phyloP scores from a whole-genome alignment of 257 asterid species.

The Euphrasia confusa region DNA sequence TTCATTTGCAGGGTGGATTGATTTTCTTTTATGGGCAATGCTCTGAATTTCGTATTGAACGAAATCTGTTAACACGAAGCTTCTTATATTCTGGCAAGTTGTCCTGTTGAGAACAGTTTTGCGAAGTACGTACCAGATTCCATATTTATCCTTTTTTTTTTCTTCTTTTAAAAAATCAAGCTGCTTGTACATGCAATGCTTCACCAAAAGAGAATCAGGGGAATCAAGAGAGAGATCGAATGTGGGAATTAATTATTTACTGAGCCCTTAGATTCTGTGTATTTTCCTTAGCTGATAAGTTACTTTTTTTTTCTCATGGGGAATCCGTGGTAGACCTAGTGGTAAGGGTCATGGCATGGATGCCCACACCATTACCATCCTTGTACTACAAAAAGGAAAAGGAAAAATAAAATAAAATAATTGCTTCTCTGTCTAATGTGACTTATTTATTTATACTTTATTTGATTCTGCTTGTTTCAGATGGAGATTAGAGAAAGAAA shows the following conservation, averaged over 20 bases:
- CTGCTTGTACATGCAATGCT: constrained; percentile 33
- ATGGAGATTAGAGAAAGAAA: constrained; percentile 54
- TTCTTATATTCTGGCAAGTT: constrained; percentile 15
- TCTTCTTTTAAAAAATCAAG: constrained; percentile 11
- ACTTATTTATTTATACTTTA: background rate
- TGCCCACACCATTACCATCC: no score
- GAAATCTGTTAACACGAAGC: constrained; percentile 4
- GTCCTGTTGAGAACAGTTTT: constrained; percentile 12
- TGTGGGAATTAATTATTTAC: constrained; percentile 29
- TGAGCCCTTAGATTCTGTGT: constrained; percentile 20
- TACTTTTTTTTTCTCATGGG: no score
- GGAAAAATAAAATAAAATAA: no score
- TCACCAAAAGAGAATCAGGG: constrained; percentile 52
- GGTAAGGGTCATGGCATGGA: no score
- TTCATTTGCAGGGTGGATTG: constrained; percentile 14
- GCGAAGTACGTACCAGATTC: constrained; percentile 7
- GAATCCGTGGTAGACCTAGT: no score
- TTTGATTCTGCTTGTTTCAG: constrained; percentile 30
- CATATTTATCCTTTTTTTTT: background rate
- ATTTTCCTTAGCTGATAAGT: constrained; percentile 13
- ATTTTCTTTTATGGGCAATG: constrained; percentile 3
- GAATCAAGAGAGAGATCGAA: constrained; percentile 64
- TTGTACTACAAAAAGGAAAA: no score
- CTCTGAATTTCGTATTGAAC: constrained; percentile 7
- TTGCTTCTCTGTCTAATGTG: background rate